These are phyloP conservation scores for Lentinula boryana DNA, from an alignment of 768 basidiomycete species.

Conservation along the genomic window DNA sequence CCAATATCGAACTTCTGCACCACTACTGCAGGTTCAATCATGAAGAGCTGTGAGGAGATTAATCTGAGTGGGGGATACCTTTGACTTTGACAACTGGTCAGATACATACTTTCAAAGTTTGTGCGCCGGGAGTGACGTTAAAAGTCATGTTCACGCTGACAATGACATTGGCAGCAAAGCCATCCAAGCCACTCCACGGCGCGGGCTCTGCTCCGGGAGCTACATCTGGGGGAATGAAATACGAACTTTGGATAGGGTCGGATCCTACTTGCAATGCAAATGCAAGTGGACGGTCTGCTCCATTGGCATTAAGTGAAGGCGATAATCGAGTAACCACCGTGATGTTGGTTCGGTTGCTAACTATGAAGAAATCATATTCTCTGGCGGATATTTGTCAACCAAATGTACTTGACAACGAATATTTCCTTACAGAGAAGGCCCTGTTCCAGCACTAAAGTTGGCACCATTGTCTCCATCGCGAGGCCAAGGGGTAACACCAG, in stretches of 20 bases:
- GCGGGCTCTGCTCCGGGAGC: conserved; percentile 39
- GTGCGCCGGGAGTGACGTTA: conserved; percentile 40
- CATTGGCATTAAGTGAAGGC: conserved; percentile 49
- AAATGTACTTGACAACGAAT: not conserved
- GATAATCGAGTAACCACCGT: conserved; percentile 43
- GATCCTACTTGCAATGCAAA: conserved; percentile 48
- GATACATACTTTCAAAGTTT: conserved; percentile 48
- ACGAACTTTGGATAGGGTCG: conserved; percentile 30
- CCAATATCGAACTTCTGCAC: conserved; percentile 59
- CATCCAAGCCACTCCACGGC: conserved; percentile 41
- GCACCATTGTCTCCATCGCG: conserved; percentile 38
- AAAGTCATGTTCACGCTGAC: conserved; percentile 34
- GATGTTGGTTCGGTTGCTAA: conserved; percentile 44
- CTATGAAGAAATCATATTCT: conserved; percentile 62
- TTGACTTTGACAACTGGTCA: not conserved
- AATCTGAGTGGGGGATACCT: not conserved
- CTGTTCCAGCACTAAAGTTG: conserved; percentile 56
- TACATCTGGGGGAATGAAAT: conserved; percentile 39
- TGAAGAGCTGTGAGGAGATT: conserved; percentile 31
- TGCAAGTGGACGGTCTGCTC: conserved; percentile 40
- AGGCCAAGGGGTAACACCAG: conserved; percentile 57
- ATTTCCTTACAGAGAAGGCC: conserved; percentile 47
- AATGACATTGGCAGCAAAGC: conserved; percentile 50
- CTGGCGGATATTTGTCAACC: conserved; percentile 19
- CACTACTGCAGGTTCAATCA: conserved; percentile 55